Base-by-base conservation (phyloP, 2,329 filamentous ascomycete species). In the Clarireedia monteithiana region DNA sequence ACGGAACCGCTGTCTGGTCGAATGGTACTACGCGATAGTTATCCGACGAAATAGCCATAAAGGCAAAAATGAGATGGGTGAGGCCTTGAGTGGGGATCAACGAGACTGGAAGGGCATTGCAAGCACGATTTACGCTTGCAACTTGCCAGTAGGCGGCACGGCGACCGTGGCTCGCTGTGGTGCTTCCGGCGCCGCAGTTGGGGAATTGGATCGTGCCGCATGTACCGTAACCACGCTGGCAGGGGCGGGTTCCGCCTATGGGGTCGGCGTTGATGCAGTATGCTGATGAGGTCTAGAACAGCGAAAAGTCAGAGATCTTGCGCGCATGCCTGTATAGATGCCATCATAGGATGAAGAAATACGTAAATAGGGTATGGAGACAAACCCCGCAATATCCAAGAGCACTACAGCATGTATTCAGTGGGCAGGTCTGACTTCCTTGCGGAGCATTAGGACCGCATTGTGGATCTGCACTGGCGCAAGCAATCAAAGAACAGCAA, bases 21-120 rank as follows among this genome's bases (percentile, higher is more conserved):
- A 67, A 70, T 0, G 72, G 67, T 0, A 59, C 52, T 2, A 67
- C 57, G 0, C 60, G 52, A 45, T 65, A 74, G 0, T 68, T 68
- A 0, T 49, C 49, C 0, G 74, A 70, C 42, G 76, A 68, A 49
- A 77, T 71, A 24, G 67, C 69, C 0, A 69, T 72, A 54, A 77
- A 78, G 0, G 75, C 72, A 46, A 69, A 72, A 58, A 72, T 71
- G 24, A 74, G 40, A 48, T 70, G 68, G 1, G 65, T 70, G 14
- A 69, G 60, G 0, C 64, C 66, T 1, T 51, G 59, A 0, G 64
- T 69, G 14, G 68, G 64, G 51, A 75, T 69, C 15, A 72, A 62
- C 1, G 48, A 40, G 0, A 72, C 69, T 5, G 47, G 54, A 6
- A 73, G 61, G 1, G 50, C 55, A 39, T 74, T 63, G 59, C 73